Evolutionary conservation across 2,329 filamentous ascomycete species (phyloP).

Genomic region (Arthrobotrys sphaeroides): DNA sequence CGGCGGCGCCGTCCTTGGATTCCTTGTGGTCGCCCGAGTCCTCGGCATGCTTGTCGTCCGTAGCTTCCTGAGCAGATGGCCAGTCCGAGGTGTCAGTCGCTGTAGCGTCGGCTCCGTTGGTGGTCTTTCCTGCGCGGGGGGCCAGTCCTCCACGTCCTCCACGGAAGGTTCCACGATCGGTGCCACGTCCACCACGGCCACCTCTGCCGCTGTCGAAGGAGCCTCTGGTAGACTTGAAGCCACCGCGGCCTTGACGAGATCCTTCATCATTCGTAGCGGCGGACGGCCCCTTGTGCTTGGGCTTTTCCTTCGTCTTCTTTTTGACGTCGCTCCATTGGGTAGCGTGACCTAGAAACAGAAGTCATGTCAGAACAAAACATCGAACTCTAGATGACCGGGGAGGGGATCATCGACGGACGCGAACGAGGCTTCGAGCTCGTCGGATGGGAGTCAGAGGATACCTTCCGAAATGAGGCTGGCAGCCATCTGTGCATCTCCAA

Average conservation of each 20-base stretch:
- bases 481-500: conserved; percentile 78
- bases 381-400: background rate
- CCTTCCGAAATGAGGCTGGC: conserved; percentile 83
- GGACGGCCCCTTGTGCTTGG: conserved; percentile 76
- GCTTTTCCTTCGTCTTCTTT: conserved; percentile 78
- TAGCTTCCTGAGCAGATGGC: conserved; percentile 31
- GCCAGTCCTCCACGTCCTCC: conserved; percentile 72
- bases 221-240: conserved; percentile 60
- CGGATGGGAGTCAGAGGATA: conserved; percentile 60
- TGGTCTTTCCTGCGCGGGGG: conserved; percentile 72
- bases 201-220: conserved; percentile 66
- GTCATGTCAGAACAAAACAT: conserved; percentile 52
- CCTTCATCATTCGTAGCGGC: conserved; percentile 66
- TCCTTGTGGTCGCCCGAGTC: conserved; percentile 21
- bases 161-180: conserved; percentile 71
- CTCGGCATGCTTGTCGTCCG: conserved; percentile 27
- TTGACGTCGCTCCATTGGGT: conserved; percentile 86
- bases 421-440: conserved; percentile 55
- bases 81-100: conserved; percentile 37
- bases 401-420: conserved; percentile 32
- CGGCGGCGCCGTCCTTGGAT: background rate
- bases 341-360: conserved; percentile 74
- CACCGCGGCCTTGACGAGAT: conserved; percentile 62
- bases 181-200: conserved; percentile 66
- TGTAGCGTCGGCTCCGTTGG: conserved; percentile 68